These are phyloP conservation scores for Rhytidiadelphus loreus DNA, from an alignment of 225 moss, liverwort and hornwort genomes.

Conservation along the genomic window DNA sequence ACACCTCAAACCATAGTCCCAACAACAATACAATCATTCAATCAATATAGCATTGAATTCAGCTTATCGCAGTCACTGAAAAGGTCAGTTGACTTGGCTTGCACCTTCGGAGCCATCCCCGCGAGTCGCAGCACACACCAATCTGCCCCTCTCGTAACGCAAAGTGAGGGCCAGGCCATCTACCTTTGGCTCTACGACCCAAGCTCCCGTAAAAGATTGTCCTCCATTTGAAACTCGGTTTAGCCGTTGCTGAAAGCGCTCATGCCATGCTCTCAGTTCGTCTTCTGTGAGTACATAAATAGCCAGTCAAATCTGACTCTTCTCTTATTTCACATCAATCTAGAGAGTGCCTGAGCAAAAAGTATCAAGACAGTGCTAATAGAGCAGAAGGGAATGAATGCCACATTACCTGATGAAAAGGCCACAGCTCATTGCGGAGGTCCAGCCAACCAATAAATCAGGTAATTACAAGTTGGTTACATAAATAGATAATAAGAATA, in stretches of 20 bases:
- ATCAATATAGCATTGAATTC: background rate
- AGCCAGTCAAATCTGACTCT: conserved; percentile 9
- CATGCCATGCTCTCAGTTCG: conserved; percentile 61
- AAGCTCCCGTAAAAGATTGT: conserved; percentile 22
- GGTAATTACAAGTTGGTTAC: background rate
- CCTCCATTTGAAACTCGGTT: conserved; percentile 9
- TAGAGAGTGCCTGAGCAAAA: background rate
- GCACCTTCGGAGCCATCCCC: conserved; percentile 83
- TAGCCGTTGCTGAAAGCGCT: conserved; percentile 63
- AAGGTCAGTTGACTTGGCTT: background rate
- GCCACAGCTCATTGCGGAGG: background rate
- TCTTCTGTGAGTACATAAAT: conserved; percentile 38
- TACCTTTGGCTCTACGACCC: conserved; percentile 93
- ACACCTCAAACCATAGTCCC: background rate
- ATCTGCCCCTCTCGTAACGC: conserved; percentile 57
- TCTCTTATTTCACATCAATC: background rate
- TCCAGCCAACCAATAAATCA: background rate
- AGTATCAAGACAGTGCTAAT: background rate
- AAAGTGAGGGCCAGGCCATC: conserved; percentile 87
- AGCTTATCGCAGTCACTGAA: background rate
- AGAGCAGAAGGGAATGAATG: background rate
- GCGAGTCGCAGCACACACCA: conserved; percentile 72
- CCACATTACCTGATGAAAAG: background rate
- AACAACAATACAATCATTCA: background rate
- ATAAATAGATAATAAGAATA: background rate